Evolutionary conservation across 257 asterid genomes (phyloP).

Genomic region (Phtheirospermum japonicum): DNA sequence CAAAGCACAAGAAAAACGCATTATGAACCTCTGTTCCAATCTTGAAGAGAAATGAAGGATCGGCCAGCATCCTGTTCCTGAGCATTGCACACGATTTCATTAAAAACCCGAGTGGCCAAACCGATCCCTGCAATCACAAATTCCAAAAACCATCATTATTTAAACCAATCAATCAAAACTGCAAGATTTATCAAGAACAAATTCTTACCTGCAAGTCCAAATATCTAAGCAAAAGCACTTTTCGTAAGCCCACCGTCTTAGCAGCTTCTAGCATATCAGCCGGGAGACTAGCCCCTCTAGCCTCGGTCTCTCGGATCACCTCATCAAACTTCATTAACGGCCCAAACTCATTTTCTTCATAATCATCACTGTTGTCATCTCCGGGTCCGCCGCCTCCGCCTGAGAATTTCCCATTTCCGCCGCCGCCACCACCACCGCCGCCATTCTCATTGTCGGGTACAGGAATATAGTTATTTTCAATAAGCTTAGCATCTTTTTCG

Average conservation of each 20-base stretch:
- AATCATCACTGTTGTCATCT: conserved; percentile 46
- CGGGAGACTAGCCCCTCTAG: conserved; percentile 81
- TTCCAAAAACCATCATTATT: conserved; percentile 19
- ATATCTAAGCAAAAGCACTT: conserved; percentile 66
- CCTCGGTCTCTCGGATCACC: conserved; percentile 72
- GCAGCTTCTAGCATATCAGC: conserved; percentile 96
- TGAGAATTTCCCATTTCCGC: conserved; percentile 52
- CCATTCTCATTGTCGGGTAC: conserved; percentile 31
- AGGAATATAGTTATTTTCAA: conserved; percentile 27
- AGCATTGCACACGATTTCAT: conserved; percentile 78
- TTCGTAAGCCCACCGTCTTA: conserved; percentile 68
- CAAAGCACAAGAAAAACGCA: conserved; percentile 15
- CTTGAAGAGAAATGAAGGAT: conserved; percentile 95
- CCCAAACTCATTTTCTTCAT: conserved; percentile 79
- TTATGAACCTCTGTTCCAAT: conserved; percentile 84
- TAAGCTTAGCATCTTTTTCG: conserved; percentile 34
- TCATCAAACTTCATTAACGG: conserved; percentile 84
- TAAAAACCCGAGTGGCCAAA: conserved; percentile 74
- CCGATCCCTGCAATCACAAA: conserved; percentile 59
- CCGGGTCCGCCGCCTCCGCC: conserved; percentile 53
- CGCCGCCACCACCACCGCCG: conserved; percentile 43
- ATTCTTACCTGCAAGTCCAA: conserved; percentile 82
- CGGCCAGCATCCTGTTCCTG: conserved; percentile 93
- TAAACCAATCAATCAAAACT: conserved; percentile 2
- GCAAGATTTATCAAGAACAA: background rate